phyloP scores from a whole-genome alignment of 116 monocot species.

The Zostera marina region DNA sequence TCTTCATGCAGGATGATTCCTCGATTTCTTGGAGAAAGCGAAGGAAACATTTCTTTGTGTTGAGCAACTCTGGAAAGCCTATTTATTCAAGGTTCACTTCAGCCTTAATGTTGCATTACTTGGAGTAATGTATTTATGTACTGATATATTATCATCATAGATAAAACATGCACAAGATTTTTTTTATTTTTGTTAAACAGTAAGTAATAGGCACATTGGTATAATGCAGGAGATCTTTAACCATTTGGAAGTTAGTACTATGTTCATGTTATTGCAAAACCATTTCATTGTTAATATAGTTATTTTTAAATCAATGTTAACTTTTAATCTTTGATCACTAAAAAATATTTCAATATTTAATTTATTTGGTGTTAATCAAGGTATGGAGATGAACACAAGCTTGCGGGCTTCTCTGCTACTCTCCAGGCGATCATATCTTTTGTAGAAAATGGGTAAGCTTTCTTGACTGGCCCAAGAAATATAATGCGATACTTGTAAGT shows the following conservation, averaged over 20 bases:
- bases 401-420: slow-evolving; percentile 96
- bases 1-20: slow-evolving; percentile 63
- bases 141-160: too few species aligned
- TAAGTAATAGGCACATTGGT: too few species aligned
- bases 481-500: neutral
- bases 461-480: slow-evolving; percentile 3
- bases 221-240: too few species aligned
- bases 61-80: slow-evolving; percentile 94
- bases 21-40: slow-evolving; percentile 84
- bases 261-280: neutral
- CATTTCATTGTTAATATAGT: neutral
- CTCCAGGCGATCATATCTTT: slow-evolving; percentile 98
- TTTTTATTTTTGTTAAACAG: too few species aligned
- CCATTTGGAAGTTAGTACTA: too few species aligned
- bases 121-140: neutral
- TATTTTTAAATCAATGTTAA: too few species aligned
- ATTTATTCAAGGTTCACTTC: slow-evolving; percentile 63
- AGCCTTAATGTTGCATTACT: neutral
- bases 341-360: slow-evolving; percentile 3
- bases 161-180: too few species aligned
- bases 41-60: slow-evolving; percentile 85
- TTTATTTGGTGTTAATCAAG: slow-evolving; percentile 20
- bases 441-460: slow-evolving; percentile 77
- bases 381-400: slow-evolving; percentile 97
- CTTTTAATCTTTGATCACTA: too few species aligned